Evolutionary conservation across 768 basidiomycete species (phyloP).

Genomic region (Amanita pallidorosea): DNA sequence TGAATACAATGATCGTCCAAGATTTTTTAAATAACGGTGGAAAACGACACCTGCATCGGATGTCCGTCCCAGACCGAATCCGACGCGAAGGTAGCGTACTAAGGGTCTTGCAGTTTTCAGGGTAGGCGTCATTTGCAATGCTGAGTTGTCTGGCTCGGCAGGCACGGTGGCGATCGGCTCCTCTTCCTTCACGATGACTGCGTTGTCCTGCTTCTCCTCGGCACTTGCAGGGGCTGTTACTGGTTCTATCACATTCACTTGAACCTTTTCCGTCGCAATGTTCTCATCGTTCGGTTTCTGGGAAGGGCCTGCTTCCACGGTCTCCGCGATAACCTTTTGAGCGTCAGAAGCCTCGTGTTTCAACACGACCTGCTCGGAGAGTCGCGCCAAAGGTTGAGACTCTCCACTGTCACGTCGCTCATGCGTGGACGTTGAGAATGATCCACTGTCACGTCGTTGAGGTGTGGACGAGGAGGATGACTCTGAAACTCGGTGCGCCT

Average conservation of each 20-base stretch:
- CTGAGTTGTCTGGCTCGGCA: not conserved
- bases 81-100: not conserved
- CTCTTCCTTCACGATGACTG: not conserved
- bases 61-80: not conserved
- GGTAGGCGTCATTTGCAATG: not conserved
- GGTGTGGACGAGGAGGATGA: not conserved
- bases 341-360: not conserved
- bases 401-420: not conserved
- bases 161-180: not conserved
- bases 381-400: not conserved
- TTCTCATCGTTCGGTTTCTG: too few species aligned
- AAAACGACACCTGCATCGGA: not conserved
- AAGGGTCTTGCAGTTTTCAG: not conserved
- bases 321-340: not conserved
- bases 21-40: not conserved
- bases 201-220: not conserved
- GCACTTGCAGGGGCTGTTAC: not conserved
- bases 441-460: not conserved
- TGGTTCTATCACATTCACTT: not conserved
- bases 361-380: not conserved
- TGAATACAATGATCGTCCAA: constrained; percentile 1
- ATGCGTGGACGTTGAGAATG: too few species aligned
- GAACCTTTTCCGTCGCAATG: not conserved
- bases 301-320: not conserved
- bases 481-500: not conserved